A percentile compares a stretch with the other conserved stretches of the same genome.
Conservation (phyloP, 129 eudicot genomes). For the Mikania micrantha region DNA sequence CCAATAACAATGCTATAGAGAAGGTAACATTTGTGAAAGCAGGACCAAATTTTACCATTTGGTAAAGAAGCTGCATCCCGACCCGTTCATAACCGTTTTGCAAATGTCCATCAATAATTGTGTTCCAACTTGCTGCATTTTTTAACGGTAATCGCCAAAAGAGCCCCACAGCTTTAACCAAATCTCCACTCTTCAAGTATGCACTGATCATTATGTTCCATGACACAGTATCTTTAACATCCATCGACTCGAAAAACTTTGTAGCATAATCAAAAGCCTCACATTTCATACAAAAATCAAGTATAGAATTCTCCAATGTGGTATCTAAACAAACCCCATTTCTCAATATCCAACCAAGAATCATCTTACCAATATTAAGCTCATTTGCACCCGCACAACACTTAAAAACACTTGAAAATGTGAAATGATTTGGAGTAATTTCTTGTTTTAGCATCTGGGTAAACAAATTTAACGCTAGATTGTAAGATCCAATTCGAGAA, state of each 20-base stretch:
- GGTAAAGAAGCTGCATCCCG: conserved; percentile 53
- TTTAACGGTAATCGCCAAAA: conserved; percentile 47
- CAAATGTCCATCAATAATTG: conserved; percentile 55
- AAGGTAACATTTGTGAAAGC: conserved; percentile 43
- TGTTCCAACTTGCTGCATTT: conserved; percentile 77
- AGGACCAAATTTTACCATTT: conserved; percentile 44
- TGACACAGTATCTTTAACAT: conserved; percentile 39
- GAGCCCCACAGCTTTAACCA: conserved; percentile 38
- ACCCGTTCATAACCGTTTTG: conserved; percentile 35
- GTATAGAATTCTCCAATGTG: conserved; percentile 51
- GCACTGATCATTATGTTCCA: conserved; percentile 75
- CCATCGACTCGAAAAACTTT: conserved; percentile 43
- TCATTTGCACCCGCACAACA: conserved; percentile 50
- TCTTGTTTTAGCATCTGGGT: conserved; percentile 44
- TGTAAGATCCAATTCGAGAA: conserved; percentile 32
- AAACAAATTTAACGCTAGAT: conserved; percentile 38
- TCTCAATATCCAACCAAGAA: conserved; percentile 59
- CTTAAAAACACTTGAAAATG: conserved; percentile 59
- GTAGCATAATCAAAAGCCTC: conserved; percentile 35
- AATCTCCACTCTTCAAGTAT: conserved; percentile 36
- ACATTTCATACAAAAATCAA: conserved; percentile 61
- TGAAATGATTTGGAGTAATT: conserved; percentile 54
- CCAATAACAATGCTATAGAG: conserved; percentile 53
- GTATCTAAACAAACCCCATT: conserved; percentile 45
- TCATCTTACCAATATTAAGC: conserved; percentile 37